Conservation (phyloP, 192 early-diverging fungal genomes). For the Thamnidium elegans region DNA sequence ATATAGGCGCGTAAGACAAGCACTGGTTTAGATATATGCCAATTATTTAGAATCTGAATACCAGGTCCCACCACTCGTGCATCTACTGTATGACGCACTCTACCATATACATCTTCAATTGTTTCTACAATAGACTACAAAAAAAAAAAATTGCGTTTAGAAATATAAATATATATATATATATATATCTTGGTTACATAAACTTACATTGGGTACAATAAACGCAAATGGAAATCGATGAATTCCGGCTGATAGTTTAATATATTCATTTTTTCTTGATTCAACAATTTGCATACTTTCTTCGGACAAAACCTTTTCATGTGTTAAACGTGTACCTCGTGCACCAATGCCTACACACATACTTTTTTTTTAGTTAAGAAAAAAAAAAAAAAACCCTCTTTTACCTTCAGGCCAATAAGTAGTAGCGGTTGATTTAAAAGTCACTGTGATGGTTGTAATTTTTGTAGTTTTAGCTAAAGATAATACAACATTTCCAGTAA, state of each 20-base stretch:
- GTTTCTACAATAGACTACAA: conserved; percentile 23
- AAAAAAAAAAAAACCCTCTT: neutral
- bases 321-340: conserved; percentile 13
- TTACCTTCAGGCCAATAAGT: conserved; percentile 30
- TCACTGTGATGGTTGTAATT: conserved; percentile 10
- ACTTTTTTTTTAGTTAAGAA: neutral
- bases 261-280: conserved; percentile 9
- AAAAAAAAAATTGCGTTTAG: neutral
- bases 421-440: conserved; percentile 16
- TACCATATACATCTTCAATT: conserved; percentile 27
- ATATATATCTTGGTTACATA: neutral
- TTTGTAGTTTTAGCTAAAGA: conserved; percentile 22
- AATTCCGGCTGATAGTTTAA: conserved; percentile 12
- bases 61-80: conserved; percentile 11
- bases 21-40: conserved; percentile 21
- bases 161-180: neutral
- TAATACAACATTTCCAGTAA: conserved; percentile 15
- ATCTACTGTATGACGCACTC: conserved; percentile 22
- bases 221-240: conserved; percentile 32
- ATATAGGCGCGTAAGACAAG: conserved; percentile 28
- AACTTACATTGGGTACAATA: conserved; percentile 26
- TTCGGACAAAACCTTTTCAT: conserved; percentile 14
- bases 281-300: conserved; percentile 11
- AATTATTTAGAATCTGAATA: conserved; percentile 10
- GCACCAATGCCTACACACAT: conserved; percentile 9